phyloP scores from a whole-genome alignment of 139 green algal species.

The Coelastrella sp. region DNA sequence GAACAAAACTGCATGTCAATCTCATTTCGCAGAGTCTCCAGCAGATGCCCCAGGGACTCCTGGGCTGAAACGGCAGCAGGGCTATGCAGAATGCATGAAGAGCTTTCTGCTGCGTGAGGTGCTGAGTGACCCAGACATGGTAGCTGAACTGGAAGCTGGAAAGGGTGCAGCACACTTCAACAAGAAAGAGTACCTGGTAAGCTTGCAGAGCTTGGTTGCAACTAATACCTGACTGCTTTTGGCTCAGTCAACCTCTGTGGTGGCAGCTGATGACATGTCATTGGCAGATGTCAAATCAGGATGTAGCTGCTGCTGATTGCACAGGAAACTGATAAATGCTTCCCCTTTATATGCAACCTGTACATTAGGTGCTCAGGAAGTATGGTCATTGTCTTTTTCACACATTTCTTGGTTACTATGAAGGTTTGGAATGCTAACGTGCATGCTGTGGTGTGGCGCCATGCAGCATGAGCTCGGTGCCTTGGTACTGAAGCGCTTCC shows the following conservation, averaged over 20 bases:
- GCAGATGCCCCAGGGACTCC: not conserved
- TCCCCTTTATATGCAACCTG: no score
- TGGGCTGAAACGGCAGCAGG: not conserved
- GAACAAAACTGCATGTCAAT: no score
- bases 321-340: no score
- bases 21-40: no score
- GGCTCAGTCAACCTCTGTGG: no score
- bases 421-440: not conserved
- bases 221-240: not conserved
- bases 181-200: constrained; percentile 69
- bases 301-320: no score
- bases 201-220: not conserved
- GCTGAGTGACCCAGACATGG: constrained; percentile 68
- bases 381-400: no score
- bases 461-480: constrained; percentile 66
- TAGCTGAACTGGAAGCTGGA: constrained; percentile 45
- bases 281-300: no score
- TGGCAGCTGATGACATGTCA: no score
- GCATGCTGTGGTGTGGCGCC: not conserved
- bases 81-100: constrained; percentile 55
- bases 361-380: no score
- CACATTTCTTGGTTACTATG: no score
- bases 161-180: constrained; percentile 41
- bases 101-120: constrained; percentile 63
- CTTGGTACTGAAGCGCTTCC: constrained; percentile 79